Base-by-base conservation (phyloP, 352 stramenopile genomes). In the Phytophthora sp. region DNA sequence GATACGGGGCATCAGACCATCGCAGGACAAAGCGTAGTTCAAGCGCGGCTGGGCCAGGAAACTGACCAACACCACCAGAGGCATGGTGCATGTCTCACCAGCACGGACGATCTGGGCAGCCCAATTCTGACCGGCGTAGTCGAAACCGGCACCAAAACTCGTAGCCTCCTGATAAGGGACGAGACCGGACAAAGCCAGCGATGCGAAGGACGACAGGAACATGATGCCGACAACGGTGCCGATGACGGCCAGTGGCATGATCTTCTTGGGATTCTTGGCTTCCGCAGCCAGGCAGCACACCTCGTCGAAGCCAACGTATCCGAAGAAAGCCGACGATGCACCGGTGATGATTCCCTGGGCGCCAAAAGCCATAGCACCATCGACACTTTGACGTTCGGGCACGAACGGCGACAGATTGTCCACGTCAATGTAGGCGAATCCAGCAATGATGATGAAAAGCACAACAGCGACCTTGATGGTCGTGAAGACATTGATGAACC, bases 291-390 rank as follows among this genome's bases (percentile, higher is more conserved):
- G 69, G 66, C 91, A 98, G 67, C 90, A 97, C 12, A 98, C 86
- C 58, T 98, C 94, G 71, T 99, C 95, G 64, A 98, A 98, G 7
- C 95, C 95, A 39, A 98, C 75, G 68, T 95, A 98, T 27, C 92
- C 92, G 74, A 98, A 98, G 78, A 98, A 98, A 18, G 88, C 92
- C 13, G 88, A 86, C 21, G 91, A 93, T 2, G 88, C 78, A 13
- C 89, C 91, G 7, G 72, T 77, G 58, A 98, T 79, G 46, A 98
- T 75, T 24, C 88, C 87, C 41, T 77, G 68, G 0, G 45, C 26
- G 7, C 88, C 85, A 26, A 79, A 88, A 0, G 61, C 45, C 46
- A 74, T 67, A 0, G 66, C 50, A 6, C 63, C 62, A 23, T 73
- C 67, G 8, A 72, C 7, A 13, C 52, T 41, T 35, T 77, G 60